Percentiles rank a stretch among this genome's conserved stretches.
Conservation (phyloP, 1,284 basidiomycete genomes). For the Cystobasidium sp. region DNA sequence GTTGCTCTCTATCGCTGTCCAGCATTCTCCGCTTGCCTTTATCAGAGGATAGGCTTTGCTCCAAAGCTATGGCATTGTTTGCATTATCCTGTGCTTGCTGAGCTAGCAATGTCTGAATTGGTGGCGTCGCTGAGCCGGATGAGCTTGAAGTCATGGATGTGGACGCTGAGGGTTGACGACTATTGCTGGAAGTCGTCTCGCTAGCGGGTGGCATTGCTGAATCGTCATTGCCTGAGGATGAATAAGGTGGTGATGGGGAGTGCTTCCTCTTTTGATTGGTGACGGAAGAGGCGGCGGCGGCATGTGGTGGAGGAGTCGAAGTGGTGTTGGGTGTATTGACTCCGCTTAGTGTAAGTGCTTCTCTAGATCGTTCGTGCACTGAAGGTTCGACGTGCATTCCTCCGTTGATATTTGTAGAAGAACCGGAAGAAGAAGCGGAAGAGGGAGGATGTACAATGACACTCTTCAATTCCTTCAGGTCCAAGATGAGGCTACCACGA, state of each 20-base stretch:
- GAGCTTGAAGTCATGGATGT: slow-evolving; percentile 2
- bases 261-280: slow-evolving; percentile 12
- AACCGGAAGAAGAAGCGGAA: neutral
- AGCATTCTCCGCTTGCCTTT: slow-evolving; percentile 34
- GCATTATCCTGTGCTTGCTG: slow-evolving; percentile 18
- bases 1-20: slow-evolving; percentile 2
- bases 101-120: slow-evolving; percentile 16
- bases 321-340: neutral
- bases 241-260: neutral
- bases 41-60: neutral
- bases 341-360: neutral
- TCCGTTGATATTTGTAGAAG: neutral
- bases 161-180: neutral
- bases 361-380: neutral
- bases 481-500: slow-evolving; percentile 28
- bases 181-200: neutral
- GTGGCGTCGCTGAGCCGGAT: slow-evolving; percentile 28
- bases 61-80: neutral
- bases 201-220: slow-evolving; percentile 1
- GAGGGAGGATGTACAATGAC: slow-evolving; percentile 13
- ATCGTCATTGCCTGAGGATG: neutral
- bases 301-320: neutral
- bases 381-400: slow-evolving; percentile 3
- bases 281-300: neutral
- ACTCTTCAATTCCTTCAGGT: slow-evolving; percentile 33